Conservation (phyloP, 371 early-diverging fungal genomes). For the Lichtheimia corymbifera region DNA sequence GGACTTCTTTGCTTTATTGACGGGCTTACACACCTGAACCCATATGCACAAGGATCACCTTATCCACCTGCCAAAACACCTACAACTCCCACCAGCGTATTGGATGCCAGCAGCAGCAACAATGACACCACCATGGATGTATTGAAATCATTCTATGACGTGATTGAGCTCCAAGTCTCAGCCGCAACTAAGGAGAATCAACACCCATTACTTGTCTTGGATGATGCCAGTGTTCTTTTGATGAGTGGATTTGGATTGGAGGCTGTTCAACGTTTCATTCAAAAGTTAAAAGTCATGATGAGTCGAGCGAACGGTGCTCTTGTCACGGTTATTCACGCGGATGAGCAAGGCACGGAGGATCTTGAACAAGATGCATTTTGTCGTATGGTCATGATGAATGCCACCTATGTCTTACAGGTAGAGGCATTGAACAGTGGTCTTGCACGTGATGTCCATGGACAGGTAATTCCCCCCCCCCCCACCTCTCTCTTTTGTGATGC, state of each 20-base stretch:
- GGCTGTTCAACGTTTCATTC: constrained; percentile 47
- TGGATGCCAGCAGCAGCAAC: constrained; percentile 17
- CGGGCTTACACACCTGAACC: constrained; percentile 61
- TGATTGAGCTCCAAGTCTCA: constrained; percentile 2
- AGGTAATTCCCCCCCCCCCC: constrained; percentile 39
- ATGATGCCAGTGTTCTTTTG: constrained; percentile 62
- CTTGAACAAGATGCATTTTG: constrained; percentile 57
- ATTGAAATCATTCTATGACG: neutral
- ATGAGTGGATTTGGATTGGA: constrained; percentile 52
- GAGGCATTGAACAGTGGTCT: constrained; percentile 64
- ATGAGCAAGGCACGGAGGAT: constrained; percentile 56
- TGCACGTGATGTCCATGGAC: constrained; percentile 70
- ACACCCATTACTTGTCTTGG: constrained; percentile 57
- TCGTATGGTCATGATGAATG: constrained; percentile 45
- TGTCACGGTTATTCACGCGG: constrained; percentile 61
- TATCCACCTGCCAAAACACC: constrained; percentile 40
- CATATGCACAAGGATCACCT: constrained; percentile 40
- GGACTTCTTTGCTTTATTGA: constrained; percentile 63
- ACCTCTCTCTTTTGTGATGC: too few species aligned
- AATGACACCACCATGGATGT: too few species aligned
- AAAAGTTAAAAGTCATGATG: constrained; percentile 44
- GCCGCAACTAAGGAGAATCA: constrained; percentile 12
- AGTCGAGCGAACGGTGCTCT: constrained; percentile 57
- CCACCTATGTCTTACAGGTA: constrained; percentile 60
- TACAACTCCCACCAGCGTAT: constrained; percentile 36